phyloP scores from a whole-genome alignment of 2,329 filamentous ascomycete species.

The Arthrinium puccinioides region DNA sequence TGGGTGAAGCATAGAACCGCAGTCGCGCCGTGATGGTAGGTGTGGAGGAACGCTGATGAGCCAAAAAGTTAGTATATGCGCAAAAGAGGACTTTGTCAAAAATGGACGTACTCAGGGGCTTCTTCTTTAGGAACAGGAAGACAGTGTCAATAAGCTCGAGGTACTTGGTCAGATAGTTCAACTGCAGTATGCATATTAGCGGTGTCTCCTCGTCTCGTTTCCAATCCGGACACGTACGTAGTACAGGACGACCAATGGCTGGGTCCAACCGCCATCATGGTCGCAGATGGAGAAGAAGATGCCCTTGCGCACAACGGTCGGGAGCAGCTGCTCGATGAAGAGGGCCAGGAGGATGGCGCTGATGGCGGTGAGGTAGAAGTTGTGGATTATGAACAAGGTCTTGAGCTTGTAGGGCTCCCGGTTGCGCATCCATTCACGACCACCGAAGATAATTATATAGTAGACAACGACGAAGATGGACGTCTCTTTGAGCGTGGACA shows the following conservation, averaged over 20 bases:
- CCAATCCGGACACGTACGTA: too few species aligned
- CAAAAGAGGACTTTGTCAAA: not conserved
- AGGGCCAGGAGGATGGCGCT: constrained; percentile 73
- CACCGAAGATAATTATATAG: constrained; percentile 90
- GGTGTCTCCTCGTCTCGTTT: not conserved
- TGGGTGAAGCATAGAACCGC: constrained; percentile 97
- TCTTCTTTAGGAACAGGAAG: constrained; percentile 99
- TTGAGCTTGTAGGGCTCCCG: constrained; percentile 81
- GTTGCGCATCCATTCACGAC: constrained; percentile 85
- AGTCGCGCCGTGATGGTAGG: constrained; percentile 96
- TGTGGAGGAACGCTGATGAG: constrained; percentile 79
- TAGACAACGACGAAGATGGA: constrained; percentile 76
- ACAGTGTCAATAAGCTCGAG: constrained; percentile 91
- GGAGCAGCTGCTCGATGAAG: constrained; percentile 85
- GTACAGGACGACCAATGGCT: constrained; percentile 88
- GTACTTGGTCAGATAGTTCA: constrained; percentile 98
- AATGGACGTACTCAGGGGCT: constrained; percentile 69
- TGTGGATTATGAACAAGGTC: constrained; percentile 89
- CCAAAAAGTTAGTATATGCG: constrained; percentile 20
- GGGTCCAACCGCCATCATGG: constrained; percentile 80
- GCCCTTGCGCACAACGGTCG: constrained; percentile 71
- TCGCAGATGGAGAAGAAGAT: constrained; percentile 87
- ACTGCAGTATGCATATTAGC: constrained; percentile 38
- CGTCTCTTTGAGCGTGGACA: constrained; percentile 84
- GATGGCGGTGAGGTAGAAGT: constrained; percentile 85